phyloP scores from a whole-genome alignment of 2,329 filamentous ascomycete genomes.

The Raffaelea ambrosiae region DNA sequence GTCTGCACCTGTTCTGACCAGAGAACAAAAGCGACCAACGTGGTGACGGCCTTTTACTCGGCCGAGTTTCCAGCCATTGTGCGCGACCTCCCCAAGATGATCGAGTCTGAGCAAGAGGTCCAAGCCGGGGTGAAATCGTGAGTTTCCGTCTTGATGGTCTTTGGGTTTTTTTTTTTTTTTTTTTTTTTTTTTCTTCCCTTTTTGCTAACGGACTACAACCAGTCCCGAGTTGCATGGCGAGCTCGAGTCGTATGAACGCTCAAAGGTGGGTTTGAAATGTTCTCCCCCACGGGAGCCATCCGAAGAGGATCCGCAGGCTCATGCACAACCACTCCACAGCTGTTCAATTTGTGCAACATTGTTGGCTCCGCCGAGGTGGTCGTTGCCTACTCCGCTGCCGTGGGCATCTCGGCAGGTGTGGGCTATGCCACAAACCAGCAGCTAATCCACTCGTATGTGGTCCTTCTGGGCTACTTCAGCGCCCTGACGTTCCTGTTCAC shows the following conservation, averaged over 20 bases:
- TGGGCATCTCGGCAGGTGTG: not conserved
- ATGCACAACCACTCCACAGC: too few species aligned
- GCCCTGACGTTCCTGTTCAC: not conserved
- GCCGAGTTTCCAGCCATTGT: not conserved
- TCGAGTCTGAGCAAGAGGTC: not conserved
- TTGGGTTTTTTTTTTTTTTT: too few species aligned
- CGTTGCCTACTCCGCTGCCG: not conserved
- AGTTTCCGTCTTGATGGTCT: too few species aligned
- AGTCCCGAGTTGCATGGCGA: not conserved
- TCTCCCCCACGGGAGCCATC: too few species aligned
- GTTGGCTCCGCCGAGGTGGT: not conserved
- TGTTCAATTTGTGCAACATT: not conserved
- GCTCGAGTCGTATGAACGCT: not conserved
- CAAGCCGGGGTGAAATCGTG: not conserved
- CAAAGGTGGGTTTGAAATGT: not conserved
- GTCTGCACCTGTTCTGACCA: not conserved
- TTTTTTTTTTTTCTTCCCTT: too few species aligned
- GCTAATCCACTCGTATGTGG: not conserved
- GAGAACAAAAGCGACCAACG: not conserved
- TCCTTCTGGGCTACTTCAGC: not conserved
- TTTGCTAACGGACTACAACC: too few species aligned
- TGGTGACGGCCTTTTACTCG: not conserved
- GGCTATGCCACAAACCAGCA: not conserved
- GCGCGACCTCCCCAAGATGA: not conserved
- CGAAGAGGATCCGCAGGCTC: too few species aligned